phyloP scores from a whole-genome alignment of 495 filamentous ascomycete genomes.

The Aspergillus panamensis region DNA sequence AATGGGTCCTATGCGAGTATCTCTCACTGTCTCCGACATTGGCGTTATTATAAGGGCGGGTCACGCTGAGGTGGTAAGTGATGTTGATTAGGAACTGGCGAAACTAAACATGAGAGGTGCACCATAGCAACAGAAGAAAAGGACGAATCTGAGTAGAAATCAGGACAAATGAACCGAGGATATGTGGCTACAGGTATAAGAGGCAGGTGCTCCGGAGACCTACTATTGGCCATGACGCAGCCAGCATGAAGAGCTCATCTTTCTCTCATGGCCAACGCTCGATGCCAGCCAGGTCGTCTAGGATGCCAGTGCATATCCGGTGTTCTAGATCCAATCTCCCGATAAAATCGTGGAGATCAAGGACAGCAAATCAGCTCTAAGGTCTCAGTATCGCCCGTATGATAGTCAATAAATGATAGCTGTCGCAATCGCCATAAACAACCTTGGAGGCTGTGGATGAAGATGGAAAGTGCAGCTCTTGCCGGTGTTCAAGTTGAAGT shows the following conservation, averaged over 20 bases:
- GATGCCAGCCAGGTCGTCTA: neutral
- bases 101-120: neutral
- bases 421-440: neutral
- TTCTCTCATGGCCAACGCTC: neutral
- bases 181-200: neutral
- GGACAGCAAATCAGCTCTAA: no score
- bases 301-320: no score
- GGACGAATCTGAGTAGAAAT: neutral
- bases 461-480: constrained; percentile 2
- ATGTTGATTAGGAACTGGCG: neutral
- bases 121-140: neutral
- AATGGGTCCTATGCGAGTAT: no score
- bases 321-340: no score
- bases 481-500: neutral
- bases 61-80: neutral
- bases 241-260: neutral
- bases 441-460: neutral
- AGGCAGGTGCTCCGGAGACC: constrained; percentile 7
- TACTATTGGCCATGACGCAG: neutral
- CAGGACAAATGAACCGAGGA: neutral
- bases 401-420: no score
- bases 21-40: no score
- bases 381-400: no score
- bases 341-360: no score
- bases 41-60: no score